Evolutionary conservation across 257 asterid species (phyloP).

Genomic region (Handroanthus guayacan): DNA sequence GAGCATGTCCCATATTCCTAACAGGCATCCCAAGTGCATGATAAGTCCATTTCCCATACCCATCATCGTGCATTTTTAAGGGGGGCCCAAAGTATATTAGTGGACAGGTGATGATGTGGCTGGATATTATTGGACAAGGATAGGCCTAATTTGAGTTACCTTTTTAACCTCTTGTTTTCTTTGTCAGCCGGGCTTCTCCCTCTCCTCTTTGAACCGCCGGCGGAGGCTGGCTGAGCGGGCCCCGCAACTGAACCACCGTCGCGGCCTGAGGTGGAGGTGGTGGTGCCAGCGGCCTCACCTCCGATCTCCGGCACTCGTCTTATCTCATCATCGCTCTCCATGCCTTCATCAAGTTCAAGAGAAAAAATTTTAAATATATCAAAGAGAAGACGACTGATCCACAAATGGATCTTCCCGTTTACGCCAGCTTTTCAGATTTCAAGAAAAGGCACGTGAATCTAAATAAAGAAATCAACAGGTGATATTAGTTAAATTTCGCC

Average conservation of each 20-base stretch:
- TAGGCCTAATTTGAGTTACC: conserved; percentile 46
- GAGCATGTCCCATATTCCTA: conserved; percentile 2
- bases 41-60: conserved; percentile 25
- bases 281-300: conserved; percentile 63
- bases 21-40: conserved; percentile 32
- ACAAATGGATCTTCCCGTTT: not conserved
- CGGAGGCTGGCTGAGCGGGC: conserved; percentile 55
- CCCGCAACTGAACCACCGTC: conserved; percentile 62
- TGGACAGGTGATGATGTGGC: conserved; percentile 39
- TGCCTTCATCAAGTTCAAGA: conserved; percentile 53
- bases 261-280: conserved; percentile 69
- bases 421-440: not conserved
- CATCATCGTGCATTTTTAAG: conserved; percentile 24
- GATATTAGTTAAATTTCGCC: not conserved
- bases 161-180: conserved; percentile 93
- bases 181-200: conserved; percentile 95
- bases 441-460: conserved; percentile 17
- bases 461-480: conserved; percentile 10
- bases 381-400: conserved; percentile 4
- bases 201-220: conserved; percentile 73
- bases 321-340: conserved; percentile 99
- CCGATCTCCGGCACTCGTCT: conserved; percentile 98
- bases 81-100: conserved; percentile 34
- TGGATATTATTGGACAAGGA: conserved; percentile 36
- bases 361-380: not conserved